Percentiles rank a stretch among this genome's conserved stretches.
Conservation (phyloP, 805 yeast species). For the Metschnikowia aberdeeniae region DNA sequence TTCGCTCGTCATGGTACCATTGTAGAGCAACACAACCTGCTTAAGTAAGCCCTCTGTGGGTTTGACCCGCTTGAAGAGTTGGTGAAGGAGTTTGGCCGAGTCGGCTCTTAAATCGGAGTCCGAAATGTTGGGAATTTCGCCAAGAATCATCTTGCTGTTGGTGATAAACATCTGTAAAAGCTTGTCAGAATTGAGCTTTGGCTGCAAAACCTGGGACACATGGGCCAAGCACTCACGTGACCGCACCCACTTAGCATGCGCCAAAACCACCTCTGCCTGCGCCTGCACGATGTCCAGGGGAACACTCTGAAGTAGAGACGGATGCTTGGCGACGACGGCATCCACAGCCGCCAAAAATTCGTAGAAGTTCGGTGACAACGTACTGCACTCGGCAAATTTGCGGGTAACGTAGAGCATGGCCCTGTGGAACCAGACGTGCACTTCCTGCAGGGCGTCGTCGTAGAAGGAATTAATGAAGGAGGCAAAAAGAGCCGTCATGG, state of each 20-base stretch:
- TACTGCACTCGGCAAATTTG: constrained; percentile 49
- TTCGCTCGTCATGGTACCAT: constrained; percentile 57
- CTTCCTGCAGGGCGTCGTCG: constrained; percentile 22
- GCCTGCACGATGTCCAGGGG: constrained; percentile 51
- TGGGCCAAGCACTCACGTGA: background rate
- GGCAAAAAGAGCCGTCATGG: constrained; percentile 25
- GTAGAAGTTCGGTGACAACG: constrained; percentile 27
- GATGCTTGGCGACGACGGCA: constrained; percentile 8
- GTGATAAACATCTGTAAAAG: constrained; percentile 62
- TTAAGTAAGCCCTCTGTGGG: constrained; percentile 47
- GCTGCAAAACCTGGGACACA: constrained; percentile 30
- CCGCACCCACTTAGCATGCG: constrained; percentile 39
- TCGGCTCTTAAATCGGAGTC: constrained; percentile 31
- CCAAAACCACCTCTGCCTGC: constrained; percentile 60
- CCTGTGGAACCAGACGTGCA: constrained; percentile 53
- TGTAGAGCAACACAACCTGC: constrained; percentile 46
- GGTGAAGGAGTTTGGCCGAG: constrained; percentile 44
- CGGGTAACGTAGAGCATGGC: constrained; percentile 60
- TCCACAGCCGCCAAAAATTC: constrained; percentile 24
- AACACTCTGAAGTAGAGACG: constrained; percentile 31
- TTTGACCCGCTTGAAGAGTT: constrained; percentile 45
- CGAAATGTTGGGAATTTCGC: constrained; percentile 18
- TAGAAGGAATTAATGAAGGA: constrained; percentile 20
- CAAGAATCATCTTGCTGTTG: constrained; percentile 41
- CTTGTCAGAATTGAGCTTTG: constrained; percentile 42